Evolutionary conservation across 495 filamentous ascomycete genomes (phyloP).

Genomic region (Thermothielavioides terrestris): DNA sequence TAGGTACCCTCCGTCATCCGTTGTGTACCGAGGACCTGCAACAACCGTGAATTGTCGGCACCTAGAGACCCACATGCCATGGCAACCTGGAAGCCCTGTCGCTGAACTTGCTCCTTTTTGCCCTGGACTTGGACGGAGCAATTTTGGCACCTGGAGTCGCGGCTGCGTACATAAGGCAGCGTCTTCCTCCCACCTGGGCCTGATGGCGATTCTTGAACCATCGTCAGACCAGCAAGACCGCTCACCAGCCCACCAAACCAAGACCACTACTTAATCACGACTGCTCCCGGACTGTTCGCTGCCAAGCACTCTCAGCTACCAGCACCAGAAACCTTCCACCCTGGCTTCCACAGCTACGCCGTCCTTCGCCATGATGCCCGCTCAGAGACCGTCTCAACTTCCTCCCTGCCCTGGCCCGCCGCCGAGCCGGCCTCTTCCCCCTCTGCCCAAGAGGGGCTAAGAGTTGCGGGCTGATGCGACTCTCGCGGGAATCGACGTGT

Average conservation of each 20-base stretch:
- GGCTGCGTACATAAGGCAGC: constrained; percentile 38
- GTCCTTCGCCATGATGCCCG: constrained; percentile 49
- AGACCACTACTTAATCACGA: not conserved
- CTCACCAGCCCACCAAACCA: constrained; percentile 5
- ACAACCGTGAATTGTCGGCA: constrained; percentile 16
- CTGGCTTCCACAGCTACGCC: constrained; percentile 10
- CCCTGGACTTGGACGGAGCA: constrained; percentile 16
- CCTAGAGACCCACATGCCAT: constrained; percentile 18
- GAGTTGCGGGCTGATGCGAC: not conserved
- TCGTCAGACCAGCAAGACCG: constrained; percentile 23
- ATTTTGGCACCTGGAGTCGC: constrained; percentile 27
- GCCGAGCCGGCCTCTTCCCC: constrained; percentile 73
- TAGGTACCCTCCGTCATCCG: constrained; percentile 11
- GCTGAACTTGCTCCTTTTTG: constrained; percentile 18
- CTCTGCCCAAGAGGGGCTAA: constrained; percentile 62
- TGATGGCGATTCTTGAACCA: constrained; percentile 12
- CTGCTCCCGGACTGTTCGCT: not conserved
- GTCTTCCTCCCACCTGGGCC: constrained; percentile 22
- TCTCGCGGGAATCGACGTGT: constrained; percentile 12
- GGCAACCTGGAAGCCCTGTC: constrained; percentile 31
- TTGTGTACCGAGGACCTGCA: constrained; percentile 16
- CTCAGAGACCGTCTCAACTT: constrained; percentile 58
- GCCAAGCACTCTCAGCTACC: not conserved
- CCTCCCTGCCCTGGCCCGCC: constrained; percentile 82
- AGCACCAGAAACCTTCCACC: not conserved